These are phyloP conservation scores for Furcasterigmium furcatum DNA, from an alignment of 2,329 filamentous ascomycete genomes.

Conservation along the genomic window DNA sequence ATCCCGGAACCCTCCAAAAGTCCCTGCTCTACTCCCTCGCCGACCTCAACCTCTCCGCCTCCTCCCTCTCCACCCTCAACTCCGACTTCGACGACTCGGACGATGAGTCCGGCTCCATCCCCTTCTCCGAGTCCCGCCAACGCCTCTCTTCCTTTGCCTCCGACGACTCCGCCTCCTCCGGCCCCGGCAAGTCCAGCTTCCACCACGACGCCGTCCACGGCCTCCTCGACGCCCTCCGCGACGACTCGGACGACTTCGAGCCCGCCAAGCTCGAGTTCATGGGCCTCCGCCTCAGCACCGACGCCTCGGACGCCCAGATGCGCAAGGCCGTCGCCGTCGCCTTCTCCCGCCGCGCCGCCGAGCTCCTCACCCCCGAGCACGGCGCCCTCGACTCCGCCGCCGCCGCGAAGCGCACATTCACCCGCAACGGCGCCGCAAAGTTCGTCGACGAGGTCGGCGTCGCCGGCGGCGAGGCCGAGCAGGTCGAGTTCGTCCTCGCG, in stretches of 20 bases:
- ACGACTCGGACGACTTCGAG: constrained; percentile 75
- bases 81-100: constrained; percentile 65
- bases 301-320: constrained; percentile 86
- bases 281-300: constrained; percentile 84
- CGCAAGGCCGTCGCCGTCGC: constrained; percentile 81
- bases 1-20: constrained; percentile 49
- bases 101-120: constrained; percentile 57
- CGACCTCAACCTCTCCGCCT: constrained; percentile 49
- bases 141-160: constrained; percentile 71
- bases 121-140: constrained; percentile 56
- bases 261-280: constrained; percentile 84
- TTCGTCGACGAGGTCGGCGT: constrained; percentile 60
- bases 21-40: constrained; percentile 53
- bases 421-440: constrained; percentile 47
- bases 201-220: constrained; percentile 84
- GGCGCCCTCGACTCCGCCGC: constrained; percentile 56
- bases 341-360: constrained; percentile 77
- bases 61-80: constrained; percentile 56
- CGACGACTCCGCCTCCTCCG: constrained; percentile 62
- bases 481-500: constrained; percentile 80
- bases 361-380: constrained; percentile 54
- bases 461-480: constrained; percentile 66
- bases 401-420: constrained; percentile 62
- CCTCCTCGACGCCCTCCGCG: constrained; percentile 80
- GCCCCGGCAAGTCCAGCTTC: constrained; percentile 55